phyloP scores from a whole-genome alignment of 345 rosid species.

The Sapria himalayana region DNA sequence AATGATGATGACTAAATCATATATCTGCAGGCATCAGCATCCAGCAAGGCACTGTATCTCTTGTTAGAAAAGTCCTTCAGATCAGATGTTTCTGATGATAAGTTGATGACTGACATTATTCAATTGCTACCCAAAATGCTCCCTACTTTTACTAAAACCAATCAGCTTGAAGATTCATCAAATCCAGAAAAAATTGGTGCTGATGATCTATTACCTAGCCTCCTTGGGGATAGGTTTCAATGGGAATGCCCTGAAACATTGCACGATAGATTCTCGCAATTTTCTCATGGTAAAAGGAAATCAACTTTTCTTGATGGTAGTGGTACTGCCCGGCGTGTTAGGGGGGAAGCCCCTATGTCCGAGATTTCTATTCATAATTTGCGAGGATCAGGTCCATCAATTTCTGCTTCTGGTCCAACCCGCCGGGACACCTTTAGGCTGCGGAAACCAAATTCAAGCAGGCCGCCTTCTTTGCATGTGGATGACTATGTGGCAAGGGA shows the following conservation, averaged over 20 bases:
- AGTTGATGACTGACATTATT: slow-evolving; percentile 13
- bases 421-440: slow-evolving; percentile 80
- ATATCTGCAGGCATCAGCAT: slow-evolving; percentile 25
- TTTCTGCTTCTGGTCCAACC: slow-evolving; percentile 43
- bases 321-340: slow-evolving; percentile 45
- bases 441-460: slow-evolving; percentile 90
- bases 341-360: slow-evolving; percentile 46
- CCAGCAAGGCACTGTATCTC: slow-evolving; percentile 23
- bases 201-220: slow-evolving; percentile 35
- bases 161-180: slow-evolving; percentile 19
- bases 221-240: slow-evolving; percentile 43
- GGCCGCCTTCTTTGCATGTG: slow-evolving; percentile 99
- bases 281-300: slow-evolving; percentile 45
- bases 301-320: slow-evolving; percentile 41
- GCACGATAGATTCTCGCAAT: slow-evolving; percentile 64
- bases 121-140: slow-evolving; percentile 10
- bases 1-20: slow-evolving; percentile 9
- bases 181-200: slow-evolving; percentile 23
- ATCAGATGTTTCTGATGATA: slow-evolving; percentile 26
- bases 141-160: slow-evolving; percentile 18
- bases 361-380: slow-evolving; percentile 39
- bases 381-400: slow-evolving; percentile 42
- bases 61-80: slow-evolving; percentile 38
- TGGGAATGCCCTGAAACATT: slow-evolving; percentile 97
- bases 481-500: slow-evolving; percentile 98